Base-by-base conservation (phyloP, 176 grass and related monocot species). In the Elymus sibiricus region DNA sequence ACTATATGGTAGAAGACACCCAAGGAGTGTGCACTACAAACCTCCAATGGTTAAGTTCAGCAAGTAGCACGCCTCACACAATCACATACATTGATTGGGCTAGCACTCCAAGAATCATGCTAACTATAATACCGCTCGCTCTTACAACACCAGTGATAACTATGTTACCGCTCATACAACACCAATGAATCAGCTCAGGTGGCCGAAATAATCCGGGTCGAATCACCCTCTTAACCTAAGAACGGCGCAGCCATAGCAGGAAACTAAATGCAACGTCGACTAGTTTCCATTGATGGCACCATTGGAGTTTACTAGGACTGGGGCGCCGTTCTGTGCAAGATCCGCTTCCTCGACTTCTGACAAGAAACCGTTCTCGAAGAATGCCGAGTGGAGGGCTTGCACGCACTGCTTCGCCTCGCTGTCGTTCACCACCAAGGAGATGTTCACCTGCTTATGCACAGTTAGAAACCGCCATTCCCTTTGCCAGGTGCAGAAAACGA, bases 401-500 rank as follows among this genome's bases (percentile, higher is more conserved):
- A 95, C 79, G 44, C 95, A 98, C 72, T 94, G 86, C 86, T 94
- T 95, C 46, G 93, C 95, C 75, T 98, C 95, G 3, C 85, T 84
- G 61, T 98, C 95, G 66, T 98, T 82, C 19, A 98, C 95, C 25
- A 98, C 63, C 86, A 98, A 92, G 8, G 95, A 98, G 56, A 98
- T 98, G 75, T 98, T 98, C 88, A 98, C 95, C 95, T 98, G 86
- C 9, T 16, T 16, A 65, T 35, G 12, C 24, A 80, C 0, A 34
- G n/a, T 84, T 43, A 82, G 46, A 22, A 71, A 76, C 10, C 46
- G 0, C 0, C 0, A 10, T 24, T 43, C 26, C 24, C 14, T 51
- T 75, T 19, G 43, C 5, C 17, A 26, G 79, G 9, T 7, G 21
- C 42, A 87, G 6, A 70, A 26, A 65, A 65, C 63, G 2, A 28